Evolutionary conservation across 1,284 basidiomycete species (phyloP).

Genomic region (Moesziomyces sp.): DNA sequence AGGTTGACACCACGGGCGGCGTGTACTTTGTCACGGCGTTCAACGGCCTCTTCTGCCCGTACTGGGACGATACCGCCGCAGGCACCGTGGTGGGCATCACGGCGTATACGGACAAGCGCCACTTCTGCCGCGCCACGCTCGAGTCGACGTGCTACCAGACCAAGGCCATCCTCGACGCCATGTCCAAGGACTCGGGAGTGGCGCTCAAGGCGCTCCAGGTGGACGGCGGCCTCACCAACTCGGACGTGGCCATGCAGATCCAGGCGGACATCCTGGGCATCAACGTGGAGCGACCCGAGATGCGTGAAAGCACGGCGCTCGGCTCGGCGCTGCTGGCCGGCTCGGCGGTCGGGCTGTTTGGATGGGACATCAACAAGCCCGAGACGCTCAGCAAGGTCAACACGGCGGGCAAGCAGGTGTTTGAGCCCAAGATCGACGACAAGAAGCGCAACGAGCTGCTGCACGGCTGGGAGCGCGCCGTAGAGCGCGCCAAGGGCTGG

Average conservation of each 20-base stretch:
- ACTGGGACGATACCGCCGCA: constrained; percentile 88
- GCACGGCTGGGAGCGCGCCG: constrained; percentile 60
- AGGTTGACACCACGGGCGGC: constrained; percentile 85
- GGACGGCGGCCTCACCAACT: constrained; percentile 75
- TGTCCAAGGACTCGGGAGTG: constrained; percentile 81
- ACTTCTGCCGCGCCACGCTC: constrained; percentile 86
- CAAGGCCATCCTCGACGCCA: constrained; percentile 90
- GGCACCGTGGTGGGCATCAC: constrained; percentile 83
- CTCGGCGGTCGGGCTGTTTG: constrained; percentile 85
- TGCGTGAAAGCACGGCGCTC: constrained; percentile 97
- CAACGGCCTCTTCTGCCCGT: constrained; percentile 84
- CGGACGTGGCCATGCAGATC: constrained; percentile 84
- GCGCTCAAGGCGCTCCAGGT: constrained; percentile 86
- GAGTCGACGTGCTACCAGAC: constrained; percentile 87
- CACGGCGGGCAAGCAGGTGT: constrained; percentile 80
- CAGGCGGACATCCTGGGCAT: constrained; percentile 94
- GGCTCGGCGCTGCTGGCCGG: constrained; percentile 97
- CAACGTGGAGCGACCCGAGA: constrained; percentile 88
- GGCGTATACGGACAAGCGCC: constrained; percentile 89
- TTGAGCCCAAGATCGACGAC: constrained; percentile 75
- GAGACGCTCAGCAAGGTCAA: constrained; percentile 90
- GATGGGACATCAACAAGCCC: constrained; percentile 90
- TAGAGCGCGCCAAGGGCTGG: constrained; percentile 59
- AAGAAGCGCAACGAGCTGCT: constrained; percentile 67
- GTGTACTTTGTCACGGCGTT: constrained; percentile 98